Evolutionary conservation across 1,284 basidiomycete genomes (phyloP).

Genomic region (Taiwanofungus camphoratus): DNA sequence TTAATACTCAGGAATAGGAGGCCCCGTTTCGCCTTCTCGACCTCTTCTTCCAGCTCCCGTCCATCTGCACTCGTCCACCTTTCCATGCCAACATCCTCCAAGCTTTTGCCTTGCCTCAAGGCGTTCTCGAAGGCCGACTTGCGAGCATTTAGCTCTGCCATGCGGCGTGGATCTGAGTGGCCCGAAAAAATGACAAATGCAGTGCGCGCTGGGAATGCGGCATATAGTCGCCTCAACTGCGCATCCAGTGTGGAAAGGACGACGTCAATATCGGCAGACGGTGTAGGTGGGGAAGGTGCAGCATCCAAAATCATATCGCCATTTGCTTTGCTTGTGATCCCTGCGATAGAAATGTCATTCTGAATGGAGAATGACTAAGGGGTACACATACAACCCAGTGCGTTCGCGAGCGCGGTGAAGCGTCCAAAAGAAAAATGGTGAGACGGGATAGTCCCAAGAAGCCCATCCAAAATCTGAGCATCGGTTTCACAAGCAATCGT

Average conservation of each 20-base stretch:
- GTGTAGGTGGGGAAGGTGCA: slow-evolving; percentile 14
- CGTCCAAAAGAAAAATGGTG: slow-evolving; percentile 83
- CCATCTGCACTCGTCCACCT: slow-evolving; percentile 76
- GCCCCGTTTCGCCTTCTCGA: slow-evolving; percentile 74
- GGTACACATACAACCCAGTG: slow-evolving; percentile 65
- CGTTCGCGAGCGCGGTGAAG: slow-evolving; percentile 72
- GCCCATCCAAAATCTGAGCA: slow-evolving; percentile 64
- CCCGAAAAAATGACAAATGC: slow-evolving; percentile 84
- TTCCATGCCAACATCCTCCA: slow-evolving; percentile 41
- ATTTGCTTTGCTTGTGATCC: slow-evolving; percentile 50
- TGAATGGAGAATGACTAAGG: neutral
- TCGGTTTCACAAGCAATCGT: slow-evolving; percentile 70
- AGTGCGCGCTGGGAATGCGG: slow-evolving; percentile 67
- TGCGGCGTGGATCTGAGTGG: slow-evolving; percentile 77
- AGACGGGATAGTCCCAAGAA: slow-evolving; percentile 52
- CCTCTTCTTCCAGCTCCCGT: slow-evolving; percentile 71
- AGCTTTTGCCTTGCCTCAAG: slow-evolving; percentile 49
- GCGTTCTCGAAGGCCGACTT: slow-evolving; percentile 71
- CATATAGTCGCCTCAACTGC: slow-evolving; percentile 59
- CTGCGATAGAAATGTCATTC: slow-evolving; percentile 26
- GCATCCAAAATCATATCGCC: slow-evolving; percentile 26
- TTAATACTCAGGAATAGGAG: slow-evolving; percentile 81
- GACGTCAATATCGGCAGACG: slow-evolving; percentile 25
- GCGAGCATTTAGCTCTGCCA: slow-evolving; percentile 64
- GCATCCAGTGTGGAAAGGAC: slow-evolving; percentile 48